Evolutionary conservation across 495 filamentous ascomycete genomes (phyloP).

Genomic region (Lindgomyces ingoldianus): DNA sequence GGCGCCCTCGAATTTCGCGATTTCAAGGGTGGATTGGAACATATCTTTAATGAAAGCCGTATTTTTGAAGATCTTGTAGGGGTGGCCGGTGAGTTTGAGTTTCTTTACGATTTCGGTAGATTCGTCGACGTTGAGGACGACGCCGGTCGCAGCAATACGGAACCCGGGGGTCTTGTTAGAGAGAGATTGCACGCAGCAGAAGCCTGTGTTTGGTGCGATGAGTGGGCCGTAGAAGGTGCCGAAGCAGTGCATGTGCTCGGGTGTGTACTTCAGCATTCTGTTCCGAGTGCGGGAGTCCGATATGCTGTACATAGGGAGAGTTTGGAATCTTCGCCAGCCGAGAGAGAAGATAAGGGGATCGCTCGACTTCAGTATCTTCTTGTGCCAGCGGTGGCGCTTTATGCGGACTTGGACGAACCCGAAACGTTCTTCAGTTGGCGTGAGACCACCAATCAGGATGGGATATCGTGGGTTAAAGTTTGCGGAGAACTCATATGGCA

Average conservation of each 20-base stretch:
- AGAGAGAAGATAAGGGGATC: conserved; percentile 96
- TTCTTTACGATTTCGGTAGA: conserved; percentile 97
- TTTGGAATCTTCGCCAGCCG: conserved; percentile 96
- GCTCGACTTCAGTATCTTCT: conserved; percentile 97
- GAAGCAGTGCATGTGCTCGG: conserved; percentile 98
- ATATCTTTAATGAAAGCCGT: conserved; percentile 99
- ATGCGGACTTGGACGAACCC: conserved; percentile 94
- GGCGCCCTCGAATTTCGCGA: conserved; percentile 97
- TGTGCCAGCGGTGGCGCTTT: conserved; percentile 97
- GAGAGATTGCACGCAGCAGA: conserved; percentile 89
- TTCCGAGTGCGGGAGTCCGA: conserved; percentile 90
- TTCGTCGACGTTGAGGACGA: conserved; percentile 89
- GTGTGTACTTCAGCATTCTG: conserved; percentile 96
- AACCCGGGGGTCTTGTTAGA: conserved; percentile 87
- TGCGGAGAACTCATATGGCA: conserved; percentile 88
- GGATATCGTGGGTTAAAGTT: conserved; percentile 84
- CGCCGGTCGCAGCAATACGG: conserved; percentile 89
- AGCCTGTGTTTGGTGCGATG: conserved; percentile 92
- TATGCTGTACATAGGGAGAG: conserved; percentile 88
- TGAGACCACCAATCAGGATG: conserved; percentile 84
- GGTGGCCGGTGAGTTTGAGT: conserved; percentile 86
- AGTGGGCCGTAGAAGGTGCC: conserved; percentile 93
- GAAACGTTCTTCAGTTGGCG: conserved; percentile 90
- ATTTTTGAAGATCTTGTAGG: conserved; percentile 99
- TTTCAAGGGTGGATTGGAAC: conserved; percentile 88